Evolutionary conservation across 2,329 filamentous ascomycete genomes (phyloP), one percentile per base, ranked within the genome.

Genomic region (Talaromyces sp.): DNA sequence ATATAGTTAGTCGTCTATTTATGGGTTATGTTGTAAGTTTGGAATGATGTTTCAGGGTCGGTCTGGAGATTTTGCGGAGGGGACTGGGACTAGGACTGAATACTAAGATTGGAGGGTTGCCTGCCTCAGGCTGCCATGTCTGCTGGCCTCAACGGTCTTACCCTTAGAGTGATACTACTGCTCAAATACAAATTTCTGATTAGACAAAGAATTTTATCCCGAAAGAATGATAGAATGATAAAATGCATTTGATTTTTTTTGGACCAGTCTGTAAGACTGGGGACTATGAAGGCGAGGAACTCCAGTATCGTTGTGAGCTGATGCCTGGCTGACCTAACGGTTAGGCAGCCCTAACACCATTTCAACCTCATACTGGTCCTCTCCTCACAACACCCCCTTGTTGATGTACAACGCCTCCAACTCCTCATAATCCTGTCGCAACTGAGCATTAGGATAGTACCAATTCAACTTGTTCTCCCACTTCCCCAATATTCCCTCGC

Each of bases 31-130:
- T 25, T 19, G 35, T 9, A 41, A 22, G 13, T 39, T 47, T 47
- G 45, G 15, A 54, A 17, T 13, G 60, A 39, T 25, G 25, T 49
- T 37, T 61, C 25, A 47, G 25, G 57, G 41, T 33, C 25, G 5
- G 27, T 31, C 19, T 60, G 57, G 43, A 61, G 59, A n/a, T 62
- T 62, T 62, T 61, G 59, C 59, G 59, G 59, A 52, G 59, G 59
- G 59, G 56, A 58, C 19, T 27, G 11, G 9, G 19, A 27, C 19
- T 58, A 27, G 43, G 56, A 22, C 19, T 22, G 17, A n/a, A 31
- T 31, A 3, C 35, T 37, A 37, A 37, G 35, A 37, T 13, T 37
- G 35, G 35, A 37, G 9, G 9, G 35, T 19, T 27, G 27, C 35
- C 37, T 58, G 37, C 56, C 56, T 43, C 37, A 58, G 56, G 35